phyloP scores from a whole-genome alignment of 2,329 filamentous ascomycete species.

The Neonectria neomacrospora region DNA sequence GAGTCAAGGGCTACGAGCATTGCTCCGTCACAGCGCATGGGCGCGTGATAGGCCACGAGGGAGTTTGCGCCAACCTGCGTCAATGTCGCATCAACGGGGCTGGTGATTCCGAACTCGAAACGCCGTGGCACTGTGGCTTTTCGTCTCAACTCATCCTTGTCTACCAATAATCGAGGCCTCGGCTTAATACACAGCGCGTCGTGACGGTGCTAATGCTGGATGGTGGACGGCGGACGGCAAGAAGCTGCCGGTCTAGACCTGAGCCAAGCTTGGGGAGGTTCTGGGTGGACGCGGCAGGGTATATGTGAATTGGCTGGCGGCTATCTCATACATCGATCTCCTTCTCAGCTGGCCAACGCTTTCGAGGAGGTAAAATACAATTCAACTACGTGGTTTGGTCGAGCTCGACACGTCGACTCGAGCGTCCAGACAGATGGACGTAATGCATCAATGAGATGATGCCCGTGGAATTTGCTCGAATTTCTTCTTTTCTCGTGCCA shows the following conservation, averaged over 20 bases:
- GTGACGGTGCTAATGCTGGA: background rate
- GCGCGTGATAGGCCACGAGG: slow-evolving; percentile 14
- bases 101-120: slow-evolving; percentile 21
- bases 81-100: slow-evolving; percentile 20
- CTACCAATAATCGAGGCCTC: background rate
- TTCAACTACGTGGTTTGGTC: background rate
- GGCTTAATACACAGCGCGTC: slow-evolving; percentile 11
- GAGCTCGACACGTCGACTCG: too few species aligned
- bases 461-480: background rate
- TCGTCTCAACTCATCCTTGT: slow-evolving; percentile 20
- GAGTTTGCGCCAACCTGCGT: background rate
- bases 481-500: background rate
- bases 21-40: slow-evolving; percentile 15
- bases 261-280: background rate
- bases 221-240: background rate
- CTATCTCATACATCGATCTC: slow-evolving; percentile 16
- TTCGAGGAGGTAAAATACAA: background rate
- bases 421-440: background rate
- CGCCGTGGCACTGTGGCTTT: slow-evolving; percentile 16
- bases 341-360: background rate
- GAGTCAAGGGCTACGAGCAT: slow-evolving; percentile 4
- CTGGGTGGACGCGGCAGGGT: background rate
- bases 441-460: background rate
- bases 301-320: slow-evolving; percentile 10
- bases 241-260: background rate